Base-by-base conservation (phyloP, 1,139 yeast genomes). In the Sugiyamaella japonica region DNA sequence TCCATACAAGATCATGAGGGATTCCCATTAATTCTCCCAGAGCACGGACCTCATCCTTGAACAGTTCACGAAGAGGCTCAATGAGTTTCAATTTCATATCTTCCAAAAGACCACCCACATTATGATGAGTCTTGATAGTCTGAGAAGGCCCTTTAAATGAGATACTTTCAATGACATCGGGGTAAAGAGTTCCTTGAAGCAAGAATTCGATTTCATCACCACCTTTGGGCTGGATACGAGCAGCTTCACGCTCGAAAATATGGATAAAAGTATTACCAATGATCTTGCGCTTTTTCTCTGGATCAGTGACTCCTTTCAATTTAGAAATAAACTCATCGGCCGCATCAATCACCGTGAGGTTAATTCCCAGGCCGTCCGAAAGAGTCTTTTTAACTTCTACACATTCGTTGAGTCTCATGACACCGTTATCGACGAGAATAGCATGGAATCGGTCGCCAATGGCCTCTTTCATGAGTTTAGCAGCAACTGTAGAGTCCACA, bases 61-160 rank as follows among this genome's bases (percentile, higher is more conserved):
- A 93, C 68, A 93, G 82, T 79, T 93, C 99, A 76, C 99, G 86
- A 72, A 93, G 82, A 56, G 99, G 99, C 79, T 93, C 99, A 69
- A 93, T 95, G 70, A 93, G 85, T 78, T 95, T 93, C 77, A 93
- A 83, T 78, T 91, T 93, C 99, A 93, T 93, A 79, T 95, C 87
- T 63, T 93, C 99, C 68, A 93, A 82, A 69, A 93, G 81, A 61
- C 99, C 99, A 67, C 99, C 99, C 60, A 93, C 99, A 69, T 93
- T 93, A 80, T 93, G 99, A 75, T 93, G 99, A 61, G 99, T 93
- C 80, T 93, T 93, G 79, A 93, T 93, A 66, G 99, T 93, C 78
- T 93, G 98, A 55, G 98, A 91, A 48, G 99, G 99, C 60, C 99
- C 99, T 80, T 95, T 93, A 86, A 93, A 93, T 28, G 98, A 90